These are phyloP conservation scores for Beauveria scarabaeidicola DNA, from an alignment of 2,329 filamentous ascomycete genomes.

Conservation along the genomic window DNA sequence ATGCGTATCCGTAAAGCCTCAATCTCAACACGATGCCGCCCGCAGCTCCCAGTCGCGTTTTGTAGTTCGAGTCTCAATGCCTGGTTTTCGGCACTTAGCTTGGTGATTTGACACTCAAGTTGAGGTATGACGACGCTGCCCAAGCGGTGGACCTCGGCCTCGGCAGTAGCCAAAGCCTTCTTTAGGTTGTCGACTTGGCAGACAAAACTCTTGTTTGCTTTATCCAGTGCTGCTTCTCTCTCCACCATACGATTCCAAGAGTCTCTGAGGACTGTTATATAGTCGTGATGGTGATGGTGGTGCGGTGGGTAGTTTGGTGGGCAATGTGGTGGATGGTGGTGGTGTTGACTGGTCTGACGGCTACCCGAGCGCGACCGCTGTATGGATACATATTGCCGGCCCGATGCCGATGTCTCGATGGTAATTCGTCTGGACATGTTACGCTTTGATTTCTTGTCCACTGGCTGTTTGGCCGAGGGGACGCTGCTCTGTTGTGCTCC, in stretches of 20 bases:
- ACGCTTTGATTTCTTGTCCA: conserved; percentile 7
- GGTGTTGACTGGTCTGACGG: conserved; percentile 18
- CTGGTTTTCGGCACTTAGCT: conserved; percentile 31
- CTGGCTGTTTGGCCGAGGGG: conserved; percentile 1
- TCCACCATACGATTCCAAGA: conserved; percentile 30
- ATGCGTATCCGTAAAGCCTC: conserved; percentile 26
- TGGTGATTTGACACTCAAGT: conserved; percentile 28
- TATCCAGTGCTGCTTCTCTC: conserved; percentile 27
- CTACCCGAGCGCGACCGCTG: conserved; percentile 30
- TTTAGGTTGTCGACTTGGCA: conserved; percentile 27
- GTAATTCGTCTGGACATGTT: conserved; percentile 29
- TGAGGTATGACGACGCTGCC: conserved; percentile 25
- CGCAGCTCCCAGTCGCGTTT: conserved; percentile 21
- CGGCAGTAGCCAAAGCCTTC: conserved; percentile 25
- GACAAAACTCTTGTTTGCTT: conserved; percentile 26
- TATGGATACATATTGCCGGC: conserved; percentile 30
- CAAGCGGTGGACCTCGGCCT: conserved; percentile 28
- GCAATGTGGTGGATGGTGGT: conserved; percentile 19
- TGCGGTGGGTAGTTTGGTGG: conserved; percentile 10
- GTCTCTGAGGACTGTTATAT: conserved; percentile 27
- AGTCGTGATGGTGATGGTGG: conserved; percentile 25
- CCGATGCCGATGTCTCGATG: conserved; percentile 27
- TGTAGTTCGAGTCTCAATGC: conserved; percentile 31
- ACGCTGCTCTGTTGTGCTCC: conserved; percentile 12
- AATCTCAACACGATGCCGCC: conserved; percentile 24